phyloP scores from a whole-genome alignment of 805 yeast genomes.

The Ascoidea asiatica region DNA sequence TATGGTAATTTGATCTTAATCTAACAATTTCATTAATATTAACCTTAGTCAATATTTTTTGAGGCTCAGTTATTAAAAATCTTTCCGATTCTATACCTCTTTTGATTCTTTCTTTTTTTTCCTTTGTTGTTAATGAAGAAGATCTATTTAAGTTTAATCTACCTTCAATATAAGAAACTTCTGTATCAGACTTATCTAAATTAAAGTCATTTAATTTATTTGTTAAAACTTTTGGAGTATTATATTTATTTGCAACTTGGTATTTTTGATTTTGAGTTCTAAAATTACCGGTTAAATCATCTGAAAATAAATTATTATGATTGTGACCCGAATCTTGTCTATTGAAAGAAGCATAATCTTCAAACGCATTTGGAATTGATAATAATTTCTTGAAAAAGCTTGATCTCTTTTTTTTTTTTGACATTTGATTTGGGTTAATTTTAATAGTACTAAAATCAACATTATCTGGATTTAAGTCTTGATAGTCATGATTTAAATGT shows the following conservation, averaged over 20 bases:
- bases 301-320: not conserved
- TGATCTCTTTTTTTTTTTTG: not conserved
- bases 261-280: slow-evolving; percentile 1
- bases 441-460: not conserved
- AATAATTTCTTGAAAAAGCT: not conserved
- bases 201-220: slow-evolving; percentile 11
- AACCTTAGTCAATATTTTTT: slow-evolving; percentile 26
- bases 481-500: no score
- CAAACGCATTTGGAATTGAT: not conserved
- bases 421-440: no score
- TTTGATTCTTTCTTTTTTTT: slow-evolving; percentile 56
- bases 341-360: not conserved
- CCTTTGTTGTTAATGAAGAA: slow-evolving; percentile 51
- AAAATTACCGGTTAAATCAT: slow-evolving; percentile 2
- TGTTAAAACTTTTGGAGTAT: slow-evolving; percentile 13
- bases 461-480: not conserved
- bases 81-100: slow-evolving; percentile 48
- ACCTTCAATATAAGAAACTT: slow-evolving; percentile 36
- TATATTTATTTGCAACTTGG: slow-evolving; percentile 6
- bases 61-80: slow-evolving; percentile 51
- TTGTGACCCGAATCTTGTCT: not conserved
- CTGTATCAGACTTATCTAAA: slow-evolving; percentile 26
- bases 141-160: slow-evolving; percentile 59
- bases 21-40: slow-evolving; percentile 33
- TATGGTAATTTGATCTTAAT: slow-evolving; percentile 5